Evolutionary conservation across 108 stramenopile genomes (phyloP).

Genomic region (Pseudonitzschia pungens): DNA sequence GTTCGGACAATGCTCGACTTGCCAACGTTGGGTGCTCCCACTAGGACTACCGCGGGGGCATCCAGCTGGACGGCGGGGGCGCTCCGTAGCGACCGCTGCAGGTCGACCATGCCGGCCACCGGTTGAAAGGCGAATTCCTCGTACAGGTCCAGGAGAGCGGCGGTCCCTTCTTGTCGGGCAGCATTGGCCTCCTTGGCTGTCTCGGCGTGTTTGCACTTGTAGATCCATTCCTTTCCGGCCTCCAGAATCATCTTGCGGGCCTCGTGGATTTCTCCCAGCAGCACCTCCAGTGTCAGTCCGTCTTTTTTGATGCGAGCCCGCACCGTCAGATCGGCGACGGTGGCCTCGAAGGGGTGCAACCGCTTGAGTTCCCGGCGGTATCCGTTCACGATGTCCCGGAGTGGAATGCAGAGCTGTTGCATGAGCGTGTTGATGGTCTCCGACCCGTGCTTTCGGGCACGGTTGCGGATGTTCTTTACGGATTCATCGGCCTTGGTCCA

Average conservation of each 20-base stretch:
- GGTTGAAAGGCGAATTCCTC: constrained; percentile 58
- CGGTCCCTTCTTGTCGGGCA: constrained; percentile 57
- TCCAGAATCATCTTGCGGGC: constrained; percentile 75
- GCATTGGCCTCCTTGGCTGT: constrained; percentile 69
- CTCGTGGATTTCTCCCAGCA: constrained; percentile 81
- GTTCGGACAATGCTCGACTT: constrained; percentile 90
- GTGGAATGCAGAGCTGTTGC: constrained; percentile 77
- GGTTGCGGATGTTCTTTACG: constrained; percentile 49
- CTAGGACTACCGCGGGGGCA: constrained; percentile 91
- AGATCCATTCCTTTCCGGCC: constrained; percentile 83
- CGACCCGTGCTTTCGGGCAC: constrained; percentile 79
- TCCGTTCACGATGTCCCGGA: constrained; percentile 76
- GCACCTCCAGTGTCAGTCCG: constrained; percentile 55
- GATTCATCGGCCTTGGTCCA: constrained; percentile 48
- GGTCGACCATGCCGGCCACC: constrained; percentile 64
- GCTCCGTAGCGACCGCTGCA: constrained; percentile 81
- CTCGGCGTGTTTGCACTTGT: constrained; percentile 76
- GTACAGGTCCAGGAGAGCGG: constrained; percentile 57
- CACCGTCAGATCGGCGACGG: constrained; percentile 90
- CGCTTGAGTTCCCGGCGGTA: constrained; percentile 67
- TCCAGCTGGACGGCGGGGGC: constrained; percentile 88
- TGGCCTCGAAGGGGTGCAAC: constrained; percentile 93
- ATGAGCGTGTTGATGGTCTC: constrained; percentile 76
- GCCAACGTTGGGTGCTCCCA: constrained; percentile 97
- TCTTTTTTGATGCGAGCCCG: constrained; percentile 71